Base-by-base conservation (phyloP, 2,329 filamentous ascomycete species). In the Fusarium cicatricum region DNA sequence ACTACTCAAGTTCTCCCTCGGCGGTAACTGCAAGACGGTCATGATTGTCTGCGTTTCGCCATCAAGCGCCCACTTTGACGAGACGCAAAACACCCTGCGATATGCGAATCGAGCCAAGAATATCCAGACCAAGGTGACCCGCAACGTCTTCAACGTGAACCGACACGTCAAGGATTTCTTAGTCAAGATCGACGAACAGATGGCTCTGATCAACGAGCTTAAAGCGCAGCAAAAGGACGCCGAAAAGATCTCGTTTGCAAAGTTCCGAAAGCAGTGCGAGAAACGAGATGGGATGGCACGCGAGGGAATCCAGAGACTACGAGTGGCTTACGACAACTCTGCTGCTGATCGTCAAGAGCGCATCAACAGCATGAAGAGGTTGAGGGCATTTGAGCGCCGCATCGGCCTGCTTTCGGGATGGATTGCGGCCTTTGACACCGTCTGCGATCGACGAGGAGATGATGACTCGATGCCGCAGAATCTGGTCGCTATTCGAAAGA, bases 41-140 rank as follows among this genome's bases (percentile, higher is more conserved):
- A 99, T 99, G 95, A 98, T 99, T 74, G 95, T 99, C 21, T 99
- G 95, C 70, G 91, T 99, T 48, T 97, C 93, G 66, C 95, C 95
- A 2, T 97, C 92, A 1, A 98, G 95, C 70, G 90, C 91, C 5
- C 95, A 99, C 76, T 99, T 95, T 68, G 95, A 99, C 74, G 95
- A 99, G 77, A 97, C 94, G 0, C 95, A 99, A 70, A 99, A 99
- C 75, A 99, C 95, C 0, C 82, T 99, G 15, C 90, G 96, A 68
- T 99, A 99, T 71, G 95, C 95, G 43, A 98, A 99, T 75, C 85
- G 95, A 65, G 95, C 95, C 55, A 99, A 99, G 85, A 99, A 99
- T 71, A 99, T 99, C 72, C 96, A 98, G 78, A 99, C 95, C 55
- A 99, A 99, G 82, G 92, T 97, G 52, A 97, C 95, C n/a, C 88